These are phyloP conservation scores for Mangifera indica DNA, from an alignment of 345 rosid species.

Conservation along the genomic window DNA sequence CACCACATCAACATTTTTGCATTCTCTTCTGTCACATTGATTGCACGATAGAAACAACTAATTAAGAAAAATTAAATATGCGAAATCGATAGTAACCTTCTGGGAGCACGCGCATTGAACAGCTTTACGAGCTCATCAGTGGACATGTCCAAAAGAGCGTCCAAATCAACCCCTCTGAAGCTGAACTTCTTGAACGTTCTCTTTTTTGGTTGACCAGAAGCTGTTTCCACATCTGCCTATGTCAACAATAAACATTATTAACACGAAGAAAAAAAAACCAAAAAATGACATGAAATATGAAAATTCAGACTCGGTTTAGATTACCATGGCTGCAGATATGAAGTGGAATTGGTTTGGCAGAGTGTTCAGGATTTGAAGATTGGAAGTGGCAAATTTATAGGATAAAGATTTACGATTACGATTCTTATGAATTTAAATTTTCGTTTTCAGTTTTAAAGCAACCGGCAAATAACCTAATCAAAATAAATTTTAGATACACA, in stretches of 20 bases:
- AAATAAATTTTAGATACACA: too few relatives aligned
- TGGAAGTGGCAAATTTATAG: slow-evolving; percentile 4
- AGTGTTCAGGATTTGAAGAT: slow-evolving; percentile 20
- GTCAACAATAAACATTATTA: background rate
- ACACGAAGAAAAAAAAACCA: background rate
- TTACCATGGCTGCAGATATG: slow-evolving; percentile 23
- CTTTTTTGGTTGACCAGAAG: slow-evolving; percentile 52
- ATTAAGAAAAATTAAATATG: background rate
- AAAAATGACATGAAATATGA: background rate
- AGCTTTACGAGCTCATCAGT: slow-evolving; percentile 72
- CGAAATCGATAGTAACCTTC: slow-evolving; percentile 39
- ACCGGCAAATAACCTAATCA: too few relatives aligned
- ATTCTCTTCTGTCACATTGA: background rate
- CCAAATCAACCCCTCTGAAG: slow-evolving; percentile 75
- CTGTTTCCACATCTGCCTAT: slow-evolving; percentile 53
- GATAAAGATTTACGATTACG: background rate
- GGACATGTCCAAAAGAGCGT: slow-evolving; percentile 66
- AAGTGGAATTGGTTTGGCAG: too few relatives aligned
- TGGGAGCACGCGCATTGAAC: slow-evolving; percentile 54
- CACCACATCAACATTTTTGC: background rate
- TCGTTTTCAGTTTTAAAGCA: too few relatives aligned
- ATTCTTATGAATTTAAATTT: too few relatives aligned
- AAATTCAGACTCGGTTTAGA: background rate
- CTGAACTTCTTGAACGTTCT: slow-evolving; percentile 79
- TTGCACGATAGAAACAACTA: background rate